These are phyloP conservation scores for Fusarium sp. DNA, from an alignment of 2,329 filamentous ascomycete species.

Conservation along the genomic window DNA sequence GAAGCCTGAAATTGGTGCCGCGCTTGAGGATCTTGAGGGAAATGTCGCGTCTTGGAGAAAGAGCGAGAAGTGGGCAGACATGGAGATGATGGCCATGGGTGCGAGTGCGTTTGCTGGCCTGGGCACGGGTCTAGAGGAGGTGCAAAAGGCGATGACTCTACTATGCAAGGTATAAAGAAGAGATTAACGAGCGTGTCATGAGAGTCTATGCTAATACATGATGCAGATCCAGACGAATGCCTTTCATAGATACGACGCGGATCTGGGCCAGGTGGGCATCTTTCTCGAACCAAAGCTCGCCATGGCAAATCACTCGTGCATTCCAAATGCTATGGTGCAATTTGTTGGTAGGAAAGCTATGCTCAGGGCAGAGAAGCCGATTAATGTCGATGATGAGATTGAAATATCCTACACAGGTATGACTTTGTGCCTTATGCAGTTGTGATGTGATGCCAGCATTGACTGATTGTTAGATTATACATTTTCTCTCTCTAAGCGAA, in stretches of 20 bases:
- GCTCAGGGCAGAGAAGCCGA: slow-evolving; percentile 65
- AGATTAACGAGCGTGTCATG: neutral
- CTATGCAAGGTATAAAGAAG: slow-evolving; percentile 67
- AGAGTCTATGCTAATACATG: slow-evolving; percentile 5
- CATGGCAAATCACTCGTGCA: slow-evolving; percentile 75
- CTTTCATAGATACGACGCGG: slow-evolving; percentile 70
- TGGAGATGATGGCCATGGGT: slow-evolving; percentile 64
- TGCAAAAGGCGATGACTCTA: slow-evolving; percentile 62
- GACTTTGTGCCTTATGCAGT: slow-evolving; percentile 3
- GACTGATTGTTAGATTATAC: slow-evolving; percentile 61
- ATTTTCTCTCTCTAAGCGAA: slow-evolving; percentile 60
- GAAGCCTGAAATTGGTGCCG: slow-evolving; percentile 53
- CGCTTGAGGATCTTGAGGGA: slow-evolving; percentile 61
- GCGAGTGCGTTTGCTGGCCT: slow-evolving; percentile 60
- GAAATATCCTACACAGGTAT: slow-evolving; percentile 75
- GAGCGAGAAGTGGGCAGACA: slow-evolving; percentile 61
- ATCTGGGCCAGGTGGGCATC: slow-evolving; percentile 67
- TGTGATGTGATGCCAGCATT: neutral
- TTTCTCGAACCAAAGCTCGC: slow-evolving; percentile 70
- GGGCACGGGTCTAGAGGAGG: slow-evolving; percentile 54
- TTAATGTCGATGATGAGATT: slow-evolving; percentile 69
- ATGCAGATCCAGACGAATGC: slow-evolving; percentile 73
- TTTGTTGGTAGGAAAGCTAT: slow-evolving; percentile 68
- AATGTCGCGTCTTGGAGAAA: slow-evolving; percentile 60
- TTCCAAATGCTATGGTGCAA: slow-evolving; percentile 71